Conservation (phyloP, 257 asterid genomes). For the Lycium ferocissimum region DNA sequence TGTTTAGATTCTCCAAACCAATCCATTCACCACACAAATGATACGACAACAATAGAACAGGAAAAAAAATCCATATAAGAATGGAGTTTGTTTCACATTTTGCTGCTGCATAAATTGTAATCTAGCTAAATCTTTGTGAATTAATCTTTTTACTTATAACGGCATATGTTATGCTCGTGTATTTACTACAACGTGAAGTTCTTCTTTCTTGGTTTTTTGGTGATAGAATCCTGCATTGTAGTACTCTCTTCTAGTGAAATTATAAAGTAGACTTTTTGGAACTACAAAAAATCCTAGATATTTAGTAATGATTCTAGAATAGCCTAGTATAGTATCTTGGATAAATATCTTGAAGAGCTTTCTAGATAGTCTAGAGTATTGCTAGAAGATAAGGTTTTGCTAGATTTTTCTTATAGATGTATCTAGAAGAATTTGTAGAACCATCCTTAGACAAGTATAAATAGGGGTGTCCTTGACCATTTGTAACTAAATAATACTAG, state of each 20-base stretch:
- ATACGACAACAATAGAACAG: neutral
- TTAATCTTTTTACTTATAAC: neutral
- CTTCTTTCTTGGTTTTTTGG: neutral
- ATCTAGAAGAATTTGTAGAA: no score
- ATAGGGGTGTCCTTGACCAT: no score
- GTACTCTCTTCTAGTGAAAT: neutral
- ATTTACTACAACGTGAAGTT: neutral
- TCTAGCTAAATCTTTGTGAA: slow-evolving; percentile 11
- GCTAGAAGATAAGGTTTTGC: no score
- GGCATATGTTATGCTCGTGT: neutral
- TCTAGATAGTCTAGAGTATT: no score
- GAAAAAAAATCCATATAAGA: neutral
- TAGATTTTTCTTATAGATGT: no score
- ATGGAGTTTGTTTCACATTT: neutral
- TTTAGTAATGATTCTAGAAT: no score
- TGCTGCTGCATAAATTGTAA: neutral
- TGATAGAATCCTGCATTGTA: slow-evolving; percentile 25
- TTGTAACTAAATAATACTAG: no score
- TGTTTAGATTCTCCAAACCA: slow-evolving; percentile 9
- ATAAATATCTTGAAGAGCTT: no score
- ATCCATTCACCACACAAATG: neutral
- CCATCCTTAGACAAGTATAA: no score
- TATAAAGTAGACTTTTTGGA: no score
- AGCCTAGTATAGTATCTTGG: no score
- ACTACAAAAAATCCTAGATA: no score